phyloP scores from a whole-genome alignment of 768 basidiomycete species.

The Termitomyces sp. region DNA sequence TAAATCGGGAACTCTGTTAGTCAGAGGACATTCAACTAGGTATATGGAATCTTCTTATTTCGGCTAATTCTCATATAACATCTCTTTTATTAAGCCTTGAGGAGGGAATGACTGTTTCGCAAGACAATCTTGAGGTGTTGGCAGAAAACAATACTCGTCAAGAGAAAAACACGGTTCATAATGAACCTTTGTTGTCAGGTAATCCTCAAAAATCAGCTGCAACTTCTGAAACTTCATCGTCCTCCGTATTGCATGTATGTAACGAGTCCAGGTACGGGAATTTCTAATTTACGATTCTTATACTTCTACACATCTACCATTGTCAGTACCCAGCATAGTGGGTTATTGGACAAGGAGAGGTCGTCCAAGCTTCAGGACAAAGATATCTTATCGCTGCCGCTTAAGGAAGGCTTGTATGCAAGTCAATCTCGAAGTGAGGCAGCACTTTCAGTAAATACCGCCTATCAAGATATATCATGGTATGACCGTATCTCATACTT shows the following conservation, averaged over 20 bases:
- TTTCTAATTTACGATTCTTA: too few relatives aligned
- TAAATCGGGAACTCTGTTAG: background rate
- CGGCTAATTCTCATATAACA: background rate
- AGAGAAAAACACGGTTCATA: background rate
- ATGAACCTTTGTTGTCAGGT: background rate
- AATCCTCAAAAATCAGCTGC: background rate
- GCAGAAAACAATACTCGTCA: background rate
- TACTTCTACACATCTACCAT: background rate
- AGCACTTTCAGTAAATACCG: background rate
- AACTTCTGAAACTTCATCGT: background rate
- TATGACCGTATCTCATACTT: background rate
- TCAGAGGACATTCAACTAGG: background rate
- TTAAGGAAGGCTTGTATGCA: background rate
- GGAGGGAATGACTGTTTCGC: background rate
- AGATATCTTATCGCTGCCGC: background rate
- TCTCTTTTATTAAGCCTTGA: background rate
- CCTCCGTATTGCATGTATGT: background rate
- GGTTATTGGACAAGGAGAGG: background rate
- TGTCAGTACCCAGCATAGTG: background rate
- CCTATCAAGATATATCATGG: background rate
- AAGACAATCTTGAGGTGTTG: background rate
- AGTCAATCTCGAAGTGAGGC: background rate
- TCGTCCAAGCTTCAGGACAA: background rate
- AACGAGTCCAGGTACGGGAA: background rate
- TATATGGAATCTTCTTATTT: background rate